Percentiles rank a stretch among this genome's conserved stretches.
Evolutionary conservation across 495 filamentous ascomycete species (phyloP).

Genomic region (Neurospora terricola): DNA sequence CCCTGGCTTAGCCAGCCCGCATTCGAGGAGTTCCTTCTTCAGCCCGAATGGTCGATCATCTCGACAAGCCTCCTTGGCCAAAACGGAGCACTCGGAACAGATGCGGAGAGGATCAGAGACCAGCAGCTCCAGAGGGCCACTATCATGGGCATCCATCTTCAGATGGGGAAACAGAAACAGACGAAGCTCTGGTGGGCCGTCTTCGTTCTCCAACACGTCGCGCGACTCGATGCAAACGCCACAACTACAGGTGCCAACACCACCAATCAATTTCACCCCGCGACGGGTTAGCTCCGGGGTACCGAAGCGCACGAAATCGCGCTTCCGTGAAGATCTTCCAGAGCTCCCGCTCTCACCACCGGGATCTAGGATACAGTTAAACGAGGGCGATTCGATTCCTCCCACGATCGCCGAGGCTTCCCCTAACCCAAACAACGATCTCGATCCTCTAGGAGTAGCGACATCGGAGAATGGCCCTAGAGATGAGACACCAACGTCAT

Average conservation of each 20-base stretch:
- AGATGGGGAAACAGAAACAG: conserved; percentile 52
- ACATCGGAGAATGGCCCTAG: conserved; percentile 11
- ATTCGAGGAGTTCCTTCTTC: conserved; percentile 23
- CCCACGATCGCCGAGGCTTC: conserved; percentile 16
- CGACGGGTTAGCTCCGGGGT: conserved; percentile 31
- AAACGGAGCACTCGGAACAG: conserved; percentile 27
- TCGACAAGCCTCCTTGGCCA: conserved; percentile 20
- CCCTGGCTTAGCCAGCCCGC: conserved; percentile 9
- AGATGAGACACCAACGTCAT: conserved; percentile 40
- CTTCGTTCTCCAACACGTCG: conserved; percentile 73
- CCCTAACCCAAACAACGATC: conserved; percentile 3
- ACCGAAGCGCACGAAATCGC: conserved; percentile 72
- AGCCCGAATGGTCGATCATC: conserved; percentile 19
- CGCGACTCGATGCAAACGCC: conserved; percentile 55
- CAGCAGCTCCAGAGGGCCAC: conserved; percentile 28
- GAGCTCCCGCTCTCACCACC: conserved; percentile 75
- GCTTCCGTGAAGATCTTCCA: conserved; percentile 87
- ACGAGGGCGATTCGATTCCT: conserved; percentile 40
- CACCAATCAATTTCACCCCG: conserved; percentile 20
- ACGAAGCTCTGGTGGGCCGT: conserved; percentile 46
- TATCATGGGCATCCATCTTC: conserved; percentile 65
- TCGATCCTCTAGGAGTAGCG: conserved; percentile 12
- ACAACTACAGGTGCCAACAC: conserved; percentile 19
- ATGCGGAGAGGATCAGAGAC: conserved; percentile 29
- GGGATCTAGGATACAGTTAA: conserved; percentile 69